These are phyloP conservation scores for Rhododendron molle DNA, from an alignment of 148 eudicot species.

Conservation along the genomic window DNA sequence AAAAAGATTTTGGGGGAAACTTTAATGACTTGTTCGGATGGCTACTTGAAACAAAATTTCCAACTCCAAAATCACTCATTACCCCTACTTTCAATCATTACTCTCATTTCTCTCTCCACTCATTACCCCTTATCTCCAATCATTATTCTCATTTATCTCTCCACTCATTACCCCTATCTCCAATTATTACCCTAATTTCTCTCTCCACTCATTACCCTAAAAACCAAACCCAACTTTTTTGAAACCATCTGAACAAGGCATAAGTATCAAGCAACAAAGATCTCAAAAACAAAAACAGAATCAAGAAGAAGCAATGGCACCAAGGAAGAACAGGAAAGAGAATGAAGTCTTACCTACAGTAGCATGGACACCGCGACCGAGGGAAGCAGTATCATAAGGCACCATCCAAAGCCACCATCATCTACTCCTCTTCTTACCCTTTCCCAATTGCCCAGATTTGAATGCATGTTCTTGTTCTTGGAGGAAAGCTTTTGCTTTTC, in stretches of 20 bases:
- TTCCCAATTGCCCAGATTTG: constrained; percentile 95
- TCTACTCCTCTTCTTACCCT: constrained; percentile 56
- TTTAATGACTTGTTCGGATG: too few relatives aligned
- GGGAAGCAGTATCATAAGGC: neutral
- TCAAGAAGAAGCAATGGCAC: neutral
- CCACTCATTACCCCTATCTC: too few relatives aligned
- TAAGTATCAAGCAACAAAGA: neutral
- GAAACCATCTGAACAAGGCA: too few relatives aligned
- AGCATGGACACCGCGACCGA: neutral
- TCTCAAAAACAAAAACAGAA: neutral
- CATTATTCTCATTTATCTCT: too few relatives aligned
- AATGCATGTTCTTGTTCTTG: constrained; percentile 92
- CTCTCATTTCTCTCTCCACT: too few relatives aligned
- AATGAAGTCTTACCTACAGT: neutral
- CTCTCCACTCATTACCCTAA: too few relatives aligned
- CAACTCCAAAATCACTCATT: too few relatives aligned
- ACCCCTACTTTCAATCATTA: too few relatives aligned
- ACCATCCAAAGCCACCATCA: constrained; percentile 10
- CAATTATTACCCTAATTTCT: too few relatives aligned
- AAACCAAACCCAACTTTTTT: too few relatives aligned
- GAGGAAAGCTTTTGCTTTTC: constrained; percentile 74
- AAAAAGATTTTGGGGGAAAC: neutral
- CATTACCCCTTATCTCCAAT: too few relatives aligned
- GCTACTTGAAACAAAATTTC: too few relatives aligned
- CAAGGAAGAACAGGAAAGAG: neutral